phyloP scores from a whole-genome alignment of 225 moss, liverwort and hornwort species.

The Neckera pumila region DNA sequence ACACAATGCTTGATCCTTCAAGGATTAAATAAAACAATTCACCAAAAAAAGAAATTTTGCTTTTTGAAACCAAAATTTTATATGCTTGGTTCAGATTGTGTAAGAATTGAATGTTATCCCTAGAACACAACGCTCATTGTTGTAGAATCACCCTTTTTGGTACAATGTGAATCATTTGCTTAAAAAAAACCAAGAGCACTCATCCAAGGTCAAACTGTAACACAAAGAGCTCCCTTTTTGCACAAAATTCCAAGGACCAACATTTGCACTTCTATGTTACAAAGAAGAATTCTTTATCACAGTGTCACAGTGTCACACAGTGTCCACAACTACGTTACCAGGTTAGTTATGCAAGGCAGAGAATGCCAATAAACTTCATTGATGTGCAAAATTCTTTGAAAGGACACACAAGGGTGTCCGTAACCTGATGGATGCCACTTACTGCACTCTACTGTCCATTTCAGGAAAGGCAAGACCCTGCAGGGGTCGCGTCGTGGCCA shows the following conservation, averaged over 20 bases:
- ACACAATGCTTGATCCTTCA: too few species aligned
- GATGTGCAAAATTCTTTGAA: not conserved
- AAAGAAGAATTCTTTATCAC: too few species aligned
- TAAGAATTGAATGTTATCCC: not conserved
- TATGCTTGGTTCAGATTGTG: not conserved
- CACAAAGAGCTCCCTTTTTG: not conserved
- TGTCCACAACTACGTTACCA: not conserved
- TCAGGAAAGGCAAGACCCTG: not conserved
- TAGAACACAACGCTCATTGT: not conserved
- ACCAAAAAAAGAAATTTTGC: not conserved
- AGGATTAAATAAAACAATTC: too few species aligned
- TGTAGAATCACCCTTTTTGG: too few species aligned
- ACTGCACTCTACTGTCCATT: not conserved
- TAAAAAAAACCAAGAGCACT: not conserved
- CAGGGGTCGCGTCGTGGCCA: not conserved
- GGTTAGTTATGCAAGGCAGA: too few species aligned
- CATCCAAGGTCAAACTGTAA: not conserved
- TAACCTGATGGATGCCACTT: too few species aligned
- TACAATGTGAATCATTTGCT: not conserved
- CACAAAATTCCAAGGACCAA: not conserved
- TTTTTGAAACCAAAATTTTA: not conserved
- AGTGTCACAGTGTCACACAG: too few species aligned
- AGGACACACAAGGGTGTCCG: too few species aligned
- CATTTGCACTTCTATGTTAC: not conserved
- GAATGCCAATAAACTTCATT: not conserved